These are phyloP conservation scores for Pseudotsuga menziesii DNA, from an alignment of 75 land plant species.

Conservation along the genomic window DNA sequence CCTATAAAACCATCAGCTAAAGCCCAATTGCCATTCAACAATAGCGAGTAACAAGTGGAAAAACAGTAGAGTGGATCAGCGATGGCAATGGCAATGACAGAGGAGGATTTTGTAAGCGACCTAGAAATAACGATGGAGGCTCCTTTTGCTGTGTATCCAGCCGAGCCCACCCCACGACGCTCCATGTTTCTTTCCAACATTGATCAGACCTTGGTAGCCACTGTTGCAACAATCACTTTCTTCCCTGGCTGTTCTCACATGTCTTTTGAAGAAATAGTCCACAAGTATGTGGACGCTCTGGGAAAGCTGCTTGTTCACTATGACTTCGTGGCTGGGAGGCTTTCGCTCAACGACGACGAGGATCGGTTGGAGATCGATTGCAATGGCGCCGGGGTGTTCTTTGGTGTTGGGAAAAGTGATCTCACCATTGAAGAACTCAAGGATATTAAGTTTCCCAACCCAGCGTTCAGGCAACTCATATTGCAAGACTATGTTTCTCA, in stretches of 20 bases:
- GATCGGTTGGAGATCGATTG: conserved; percentile 37
- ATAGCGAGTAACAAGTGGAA: no score
- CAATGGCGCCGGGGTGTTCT: conserved; percentile 33
- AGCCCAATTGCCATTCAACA: no score
- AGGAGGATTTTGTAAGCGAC: background rate
- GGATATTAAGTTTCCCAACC: conserved; percentile 28
- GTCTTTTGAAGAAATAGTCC: conserved; percentile 11
- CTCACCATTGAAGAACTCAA: conserved; percentile 25
- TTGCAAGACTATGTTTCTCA: background rate
- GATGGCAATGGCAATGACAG: background rate
- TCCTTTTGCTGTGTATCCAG: background rate
- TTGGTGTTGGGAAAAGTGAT: conserved; percentile 15
- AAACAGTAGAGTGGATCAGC: no score
- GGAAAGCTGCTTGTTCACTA: conserved; percentile 19
- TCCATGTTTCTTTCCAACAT: conserved; percentile 31
- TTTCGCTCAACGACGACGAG: conserved; percentile 16
- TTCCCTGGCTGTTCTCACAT: conserved; percentile 19
- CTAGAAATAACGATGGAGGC: background rate
- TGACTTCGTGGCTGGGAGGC: conserved; percentile 37
- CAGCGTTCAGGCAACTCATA: conserved; percentile 12
- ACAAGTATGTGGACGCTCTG: conserved; percentile 8
- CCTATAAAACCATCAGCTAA: no score
- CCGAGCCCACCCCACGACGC: background rate
- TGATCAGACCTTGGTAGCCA: conserved; percentile 29
- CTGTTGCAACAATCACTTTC: conserved; percentile 28